phyloP scores from a whole-genome alignment of 441 rosid species.

The Erodium moschatum region DNA sequence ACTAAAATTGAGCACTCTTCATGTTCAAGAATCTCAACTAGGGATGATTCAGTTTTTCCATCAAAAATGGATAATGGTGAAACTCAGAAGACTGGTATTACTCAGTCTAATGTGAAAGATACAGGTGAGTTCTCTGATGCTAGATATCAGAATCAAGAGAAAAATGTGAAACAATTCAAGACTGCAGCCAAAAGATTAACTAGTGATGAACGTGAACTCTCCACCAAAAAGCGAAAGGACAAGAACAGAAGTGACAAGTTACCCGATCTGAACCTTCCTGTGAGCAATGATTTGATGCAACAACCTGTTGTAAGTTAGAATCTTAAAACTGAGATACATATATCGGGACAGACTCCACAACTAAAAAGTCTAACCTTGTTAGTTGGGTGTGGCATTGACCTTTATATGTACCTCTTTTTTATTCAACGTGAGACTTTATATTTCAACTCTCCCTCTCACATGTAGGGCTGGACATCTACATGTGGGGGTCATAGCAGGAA shows the following conservation, averaged over 20 bases:
- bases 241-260: constrained; percentile 21
- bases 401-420: too few relatives aligned
- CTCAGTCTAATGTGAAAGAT: constrained; percentile 15
- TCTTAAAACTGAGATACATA: too few relatives aligned
- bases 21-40: constrained; percentile 19
- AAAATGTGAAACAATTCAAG: constrained; percentile 17
- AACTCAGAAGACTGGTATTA: constrained; percentile 16
- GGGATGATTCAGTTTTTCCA: constrained; percentile 18
- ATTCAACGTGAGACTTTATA: too few relatives aligned
- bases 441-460: too few relatives aligned
- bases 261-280: constrained; percentile 32
- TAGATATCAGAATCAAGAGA: constrained; percentile 18
- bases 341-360: too few relatives aligned
- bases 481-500: too few relatives aligned
- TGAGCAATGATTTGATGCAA: constrained; percentile 11
- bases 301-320: constrained; percentile 22
- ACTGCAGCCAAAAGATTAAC: constrained; percentile 16
- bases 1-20: constrained; percentile 21
- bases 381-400: too few relatives aligned
- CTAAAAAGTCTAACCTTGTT: too few relatives aligned
- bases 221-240: constrained; percentile 20
- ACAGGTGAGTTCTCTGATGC: constrained; percentile 15
- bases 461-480: too few relatives aligned
- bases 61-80: constrained; percentile 17
- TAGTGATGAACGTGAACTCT: constrained; percentile 16